These are phyloP conservation scores for Nicotiana paniculata DNA, from an alignment of 257 asterid genomes.

Conservation along the genomic window DNA sequence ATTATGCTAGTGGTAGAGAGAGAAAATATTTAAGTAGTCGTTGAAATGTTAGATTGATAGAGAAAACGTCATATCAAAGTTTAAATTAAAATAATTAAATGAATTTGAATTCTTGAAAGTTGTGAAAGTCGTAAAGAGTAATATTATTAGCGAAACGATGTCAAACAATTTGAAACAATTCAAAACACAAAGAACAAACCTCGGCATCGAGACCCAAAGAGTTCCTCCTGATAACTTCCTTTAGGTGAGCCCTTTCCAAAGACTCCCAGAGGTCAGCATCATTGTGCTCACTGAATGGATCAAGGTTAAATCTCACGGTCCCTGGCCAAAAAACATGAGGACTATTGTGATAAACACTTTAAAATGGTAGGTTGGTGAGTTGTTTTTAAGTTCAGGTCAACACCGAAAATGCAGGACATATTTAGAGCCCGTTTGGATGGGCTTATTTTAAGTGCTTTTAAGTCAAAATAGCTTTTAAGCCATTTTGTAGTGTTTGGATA, in stretches of 20 bases:
- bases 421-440: too few relatives aligned
- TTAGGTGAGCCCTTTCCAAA: conserved; percentile 87
- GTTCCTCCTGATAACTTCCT: conserved; percentile 82
- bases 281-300: conserved; percentile 89
- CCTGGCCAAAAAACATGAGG: conserved; percentile 36
- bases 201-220: conserved; percentile 78
- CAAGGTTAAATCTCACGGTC: conserved; percentile 87
- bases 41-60: neutral
- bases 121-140: neutral
- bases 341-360: neutral
- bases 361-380: neutral
- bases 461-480: too few relatives aligned
- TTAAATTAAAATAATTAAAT: neutral
- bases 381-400: neutral
- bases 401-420: neutral
- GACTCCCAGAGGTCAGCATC: conserved; percentile 99
- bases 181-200: conserved; percentile 33
- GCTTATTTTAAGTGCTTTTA: too few relatives aligned
- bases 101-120: neutral
- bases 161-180: neutral
- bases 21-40: neutral
- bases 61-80: neutral
- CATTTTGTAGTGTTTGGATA: too few relatives aligned
- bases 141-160: neutral
- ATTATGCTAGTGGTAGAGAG: neutral